These are phyloP conservation scores for Pholiota microspora DNA, from an alignment of 768 basidiomycete genomes.

Conservation along the genomic window DNA sequence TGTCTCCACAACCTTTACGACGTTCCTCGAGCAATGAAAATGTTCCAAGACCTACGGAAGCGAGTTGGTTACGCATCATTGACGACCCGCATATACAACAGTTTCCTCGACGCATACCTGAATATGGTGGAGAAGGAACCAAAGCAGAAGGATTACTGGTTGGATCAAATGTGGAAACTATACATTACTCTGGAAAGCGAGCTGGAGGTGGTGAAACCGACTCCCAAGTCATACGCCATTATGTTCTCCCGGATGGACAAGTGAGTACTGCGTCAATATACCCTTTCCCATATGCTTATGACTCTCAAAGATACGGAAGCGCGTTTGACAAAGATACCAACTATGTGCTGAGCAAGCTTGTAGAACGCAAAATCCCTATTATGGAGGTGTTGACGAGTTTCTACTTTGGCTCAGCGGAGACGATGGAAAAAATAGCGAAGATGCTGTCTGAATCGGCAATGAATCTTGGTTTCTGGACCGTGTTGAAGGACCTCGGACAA, in stretches of 20 bases:
- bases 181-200: constrained; percentile 55
- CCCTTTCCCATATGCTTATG: not conserved
- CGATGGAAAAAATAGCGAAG: constrained; percentile 54
- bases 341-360: constrained; percentile 42
- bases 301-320: constrained; percentile 6
- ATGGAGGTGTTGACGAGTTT: constrained; percentile 57
- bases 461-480: constrained; percentile 43
- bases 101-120: constrained; percentile 64
- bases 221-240: constrained; percentile 60
- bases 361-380: constrained; percentile 48
- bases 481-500: constrained; percentile 58
- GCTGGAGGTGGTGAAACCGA: constrained; percentile 47
- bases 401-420: constrained; percentile 49
- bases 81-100: constrained; percentile 58
- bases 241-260: constrained; percentile 62
- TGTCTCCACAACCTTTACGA: constrained; percentile 77
- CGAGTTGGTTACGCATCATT: constrained; percentile 27
- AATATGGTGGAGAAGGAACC: constrained; percentile 53
- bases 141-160: constrained; percentile 49
- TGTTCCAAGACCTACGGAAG: constrained; percentile 64
- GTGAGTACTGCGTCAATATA: constrained; percentile 29
- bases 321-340: constrained; percentile 15
- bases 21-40: constrained; percentile 68
- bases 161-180: constrained; percentile 59
- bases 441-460: constrained; percentile 60